These are phyloP conservation scores for Aspergillus alliaceus DNA, from an alignment of 2,329 filamentous ascomycete species.

Conservation along the genomic window DNA sequence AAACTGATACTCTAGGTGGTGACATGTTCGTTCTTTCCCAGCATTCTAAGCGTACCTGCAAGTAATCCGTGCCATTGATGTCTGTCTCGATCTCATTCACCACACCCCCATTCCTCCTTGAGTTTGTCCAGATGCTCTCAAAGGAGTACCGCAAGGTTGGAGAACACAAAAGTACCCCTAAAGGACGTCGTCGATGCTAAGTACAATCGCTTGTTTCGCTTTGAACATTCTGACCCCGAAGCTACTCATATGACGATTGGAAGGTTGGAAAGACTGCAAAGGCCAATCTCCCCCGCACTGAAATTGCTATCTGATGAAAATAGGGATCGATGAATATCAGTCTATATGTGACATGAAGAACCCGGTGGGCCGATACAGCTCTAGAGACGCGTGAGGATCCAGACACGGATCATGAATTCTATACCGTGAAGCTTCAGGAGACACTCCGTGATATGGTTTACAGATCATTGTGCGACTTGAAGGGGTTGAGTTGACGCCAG, in stretches of 20 bases:
- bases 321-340: neutral
- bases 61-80: too few relatives aligned
- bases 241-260: constrained; percentile 16
- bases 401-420: constrained; percentile 12
- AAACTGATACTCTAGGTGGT: too few relatives aligned
- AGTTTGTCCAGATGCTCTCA: too few relatives aligned
- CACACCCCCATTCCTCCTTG: too few relatives aligned
- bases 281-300: constrained; percentile 6
- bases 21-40: too few relatives aligned
- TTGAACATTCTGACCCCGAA: constrained; percentile 15
- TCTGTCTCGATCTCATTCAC: too few relatives aligned
- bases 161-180: neutral
- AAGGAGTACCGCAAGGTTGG: constrained; percentile 6
- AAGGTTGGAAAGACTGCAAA: constrained; percentile 11
- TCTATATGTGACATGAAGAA: neutral
- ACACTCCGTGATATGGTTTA: constrained; percentile 14
- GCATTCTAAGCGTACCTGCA: too few relatives aligned
- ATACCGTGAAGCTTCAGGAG: constrained; percentile 13
- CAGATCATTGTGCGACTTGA: constrained; percentile 12
- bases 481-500: constrained; percentile 12
- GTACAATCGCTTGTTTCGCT: constrained; percentile 5
- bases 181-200: constrained; percentile 2
- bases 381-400: neutral
- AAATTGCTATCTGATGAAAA: neutral
- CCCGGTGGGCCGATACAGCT: neutral